Evolutionary conservation across 2,329 filamentous ascomycete genomes (phyloP).

Genomic region (Claviceps maximensis): DNA sequence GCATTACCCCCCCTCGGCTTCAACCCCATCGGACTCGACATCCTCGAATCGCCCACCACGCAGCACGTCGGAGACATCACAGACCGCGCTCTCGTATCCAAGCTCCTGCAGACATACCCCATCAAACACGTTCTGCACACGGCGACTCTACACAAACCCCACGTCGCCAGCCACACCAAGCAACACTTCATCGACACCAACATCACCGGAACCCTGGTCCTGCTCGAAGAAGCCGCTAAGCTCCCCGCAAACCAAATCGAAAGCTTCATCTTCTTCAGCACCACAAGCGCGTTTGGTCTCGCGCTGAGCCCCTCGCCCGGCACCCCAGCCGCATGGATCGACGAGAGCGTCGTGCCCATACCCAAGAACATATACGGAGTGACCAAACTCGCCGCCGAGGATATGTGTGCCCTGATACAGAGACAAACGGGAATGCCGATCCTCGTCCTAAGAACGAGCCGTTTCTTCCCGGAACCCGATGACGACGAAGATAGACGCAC

Average conservation of each 20-base stretch:
- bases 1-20: conserved; percentile 25
- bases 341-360: conserved; percentile 24
- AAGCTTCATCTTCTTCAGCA: conserved; percentile 32
- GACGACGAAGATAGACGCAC: conserved; percentile 28
- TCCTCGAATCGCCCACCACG: conserved; percentile 24
- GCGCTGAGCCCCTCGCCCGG: conserved; percentile 24
- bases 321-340: conserved; percentile 29
- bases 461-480: conserved; percentile 36
- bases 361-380: conserved; percentile 37
- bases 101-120: conserved; percentile 17
- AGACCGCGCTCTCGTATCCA: conserved; percentile 20
- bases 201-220: conserved; percentile 27
- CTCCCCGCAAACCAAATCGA: conserved; percentile 13
- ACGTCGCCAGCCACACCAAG: conserved; percentile 31
- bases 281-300: conserved; percentile 31
- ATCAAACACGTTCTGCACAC: conserved; percentile 30
- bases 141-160: conserved; percentile 34
- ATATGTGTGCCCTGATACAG: conserved; percentile 30
- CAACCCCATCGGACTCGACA: conserved; percentile 30
- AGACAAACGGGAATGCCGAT: conserved; percentile 25
- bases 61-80: conserved; percentile 23
- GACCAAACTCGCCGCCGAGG: conserved; percentile 35
- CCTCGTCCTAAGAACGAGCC: conserved; percentile 30
- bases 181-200: conserved; percentile 31
- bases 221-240: conserved; percentile 26